Evolutionary conservation across 2,329 filamentous ascomycete genomes (phyloP).

Genomic region (Diaporthe citrichinensis): DNA sequence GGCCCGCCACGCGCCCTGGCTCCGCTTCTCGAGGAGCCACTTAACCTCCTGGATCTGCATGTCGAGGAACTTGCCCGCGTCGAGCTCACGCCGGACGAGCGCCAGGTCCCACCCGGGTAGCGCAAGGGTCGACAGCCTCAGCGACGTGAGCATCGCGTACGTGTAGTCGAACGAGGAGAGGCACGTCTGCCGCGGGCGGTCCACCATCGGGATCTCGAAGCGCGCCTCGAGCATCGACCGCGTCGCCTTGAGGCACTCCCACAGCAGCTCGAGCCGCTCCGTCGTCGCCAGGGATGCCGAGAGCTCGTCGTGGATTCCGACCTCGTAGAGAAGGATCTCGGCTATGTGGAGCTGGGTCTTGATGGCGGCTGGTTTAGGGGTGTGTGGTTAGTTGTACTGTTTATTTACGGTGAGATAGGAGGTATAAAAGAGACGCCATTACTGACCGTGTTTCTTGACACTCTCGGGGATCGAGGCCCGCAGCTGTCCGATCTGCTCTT

Average conservation of each 20-base stretch:
- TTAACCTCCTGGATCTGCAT: constrained; percentile 51
- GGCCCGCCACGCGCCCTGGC: constrained; percentile 23
- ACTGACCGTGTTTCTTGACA: constrained; percentile 54
- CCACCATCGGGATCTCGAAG: constrained; percentile 42
- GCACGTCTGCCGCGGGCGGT: constrained; percentile 58
- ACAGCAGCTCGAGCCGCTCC: constrained; percentile 62
- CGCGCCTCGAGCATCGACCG: constrained; percentile 56
- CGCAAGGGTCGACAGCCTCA: constrained; percentile 62
- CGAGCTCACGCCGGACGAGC: constrained; percentile 54
- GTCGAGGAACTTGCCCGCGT: constrained; percentile 50
- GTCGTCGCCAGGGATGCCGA: constrained; percentile 51
- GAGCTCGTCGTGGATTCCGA: constrained; percentile 58
- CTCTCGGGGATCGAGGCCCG: constrained; percentile 53
- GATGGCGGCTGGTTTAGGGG: constrained; percentile 52
- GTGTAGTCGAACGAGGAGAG: constrained; percentile 63
- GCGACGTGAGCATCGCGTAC: constrained; percentile 60
- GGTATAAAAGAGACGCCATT: too few species aligned
- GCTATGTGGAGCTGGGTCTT: constrained; percentile 59
- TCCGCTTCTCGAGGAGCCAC: constrained; percentile 46
- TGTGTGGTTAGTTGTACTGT: background rate
- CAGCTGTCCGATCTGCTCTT: constrained; percentile 59
- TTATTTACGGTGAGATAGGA: too few species aligned
- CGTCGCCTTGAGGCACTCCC: constrained; percentile 58
- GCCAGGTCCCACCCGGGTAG: constrained; percentile 62
- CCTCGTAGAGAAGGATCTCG: constrained; percentile 63